Evolutionary conservation across 2,329 filamentous ascomycete genomes (phyloP), one percentile per base, ranked within the genome.

Genomic region (Tricladium varicosporioides): DNA sequence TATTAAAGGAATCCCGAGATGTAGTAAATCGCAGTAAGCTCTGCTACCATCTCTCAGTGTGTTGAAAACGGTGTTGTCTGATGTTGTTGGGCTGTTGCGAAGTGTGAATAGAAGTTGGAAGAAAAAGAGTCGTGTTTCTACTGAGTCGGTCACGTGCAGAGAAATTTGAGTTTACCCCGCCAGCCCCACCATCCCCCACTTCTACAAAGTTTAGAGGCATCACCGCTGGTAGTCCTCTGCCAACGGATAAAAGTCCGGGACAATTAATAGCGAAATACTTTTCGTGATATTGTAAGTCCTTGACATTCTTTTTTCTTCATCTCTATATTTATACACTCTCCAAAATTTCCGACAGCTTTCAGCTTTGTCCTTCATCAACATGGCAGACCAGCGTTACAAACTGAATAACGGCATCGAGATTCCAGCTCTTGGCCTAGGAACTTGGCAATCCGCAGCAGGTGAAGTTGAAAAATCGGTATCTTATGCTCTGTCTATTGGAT

Each of bases 391-490:
- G 15, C 67, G 42, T 2, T 67, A 70, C 61, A 71, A 70, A 59
- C 65, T 73, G 16, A 73, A 73, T 61, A 71, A 69, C n/a, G 71
- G 71, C 48, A 67, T 69, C 45, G 64, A 68, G 57, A 73, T 74
- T 31, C 72, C 72, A 49, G 67, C 76, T 53, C 67, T 80, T 27
- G 77, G 76, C 40, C 72, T 79, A 33, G 65, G 77, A 33, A 76
- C 77, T 43, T 79, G 78, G 74, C 76, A 78, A 53, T 65, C 62
- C 63, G 72, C 72, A 32, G 70, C 76, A 57, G 77, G 78, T 62
- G 72, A 75, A 56, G 73, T 76, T 46, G 66, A 68, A 62, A 70
- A 75, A 60, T 71, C 73, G 13, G 71, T 74, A 40, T 64, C 63
- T 1, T 67, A 70, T 57, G 72, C 73, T 10, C 63, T 80, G 31